A percentile compares a stretch with the other conserved stretches of the same genome.
phyloP scores from a whole-genome alignment of 2,329 filamentous ascomycete species.

The Rasamsonia emersonii region DNA sequence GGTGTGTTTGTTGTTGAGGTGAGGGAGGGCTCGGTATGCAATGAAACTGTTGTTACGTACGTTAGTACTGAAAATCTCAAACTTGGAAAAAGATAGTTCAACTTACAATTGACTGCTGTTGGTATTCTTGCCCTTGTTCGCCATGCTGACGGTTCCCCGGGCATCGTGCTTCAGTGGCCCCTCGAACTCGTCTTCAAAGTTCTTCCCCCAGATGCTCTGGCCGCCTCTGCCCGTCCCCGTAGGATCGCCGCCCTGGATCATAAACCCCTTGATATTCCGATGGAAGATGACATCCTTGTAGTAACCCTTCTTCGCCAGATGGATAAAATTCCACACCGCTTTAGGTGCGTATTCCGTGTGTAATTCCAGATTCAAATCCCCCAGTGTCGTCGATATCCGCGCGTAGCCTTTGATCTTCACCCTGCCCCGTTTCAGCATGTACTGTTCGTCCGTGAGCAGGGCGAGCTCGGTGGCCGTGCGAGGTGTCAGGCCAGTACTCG shows the following conservation, averaged over 20 bases:
- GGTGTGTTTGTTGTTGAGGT: slow-evolving; percentile 94
- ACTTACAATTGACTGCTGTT: slow-evolving; percentile 77
- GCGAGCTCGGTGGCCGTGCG: slow-evolving; percentile 84
- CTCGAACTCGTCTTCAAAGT: slow-evolving; percentile 89
- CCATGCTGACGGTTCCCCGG: slow-evolving; percentile 81
- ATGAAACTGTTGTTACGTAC: slow-evolving; percentile 56
- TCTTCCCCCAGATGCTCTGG: slow-evolving; percentile 83
- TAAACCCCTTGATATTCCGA: slow-evolving; percentile 89
- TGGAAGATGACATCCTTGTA: slow-evolving; percentile 81
- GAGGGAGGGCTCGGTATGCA: slow-evolving; percentile 72
- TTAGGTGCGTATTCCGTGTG: slow-evolving; percentile 85
- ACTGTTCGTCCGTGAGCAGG: slow-evolving; percentile 85
- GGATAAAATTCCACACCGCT: slow-evolving; percentile 95
- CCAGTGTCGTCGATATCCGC: slow-evolving; percentile 76
- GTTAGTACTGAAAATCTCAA: slow-evolving; percentile 1
- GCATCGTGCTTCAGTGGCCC: slow-evolving; percentile 76
- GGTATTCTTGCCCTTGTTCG: slow-evolving; percentile 97
- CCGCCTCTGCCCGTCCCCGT: slow-evolving; percentile 89
- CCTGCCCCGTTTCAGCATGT: slow-evolving; percentile 83
- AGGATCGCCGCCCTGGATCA: slow-evolving; percentile 96
- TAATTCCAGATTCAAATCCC: slow-evolving; percentile 79
- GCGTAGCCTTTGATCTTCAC: slow-evolving; percentile 89
- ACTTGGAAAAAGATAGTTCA: neutral
- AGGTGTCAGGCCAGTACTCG: slow-evolving; percentile 85
- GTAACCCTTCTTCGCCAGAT: slow-evolving; percentile 79